Conservation (phyloP, 352 stramenopile species). For the Detonula confervacea region DNA sequence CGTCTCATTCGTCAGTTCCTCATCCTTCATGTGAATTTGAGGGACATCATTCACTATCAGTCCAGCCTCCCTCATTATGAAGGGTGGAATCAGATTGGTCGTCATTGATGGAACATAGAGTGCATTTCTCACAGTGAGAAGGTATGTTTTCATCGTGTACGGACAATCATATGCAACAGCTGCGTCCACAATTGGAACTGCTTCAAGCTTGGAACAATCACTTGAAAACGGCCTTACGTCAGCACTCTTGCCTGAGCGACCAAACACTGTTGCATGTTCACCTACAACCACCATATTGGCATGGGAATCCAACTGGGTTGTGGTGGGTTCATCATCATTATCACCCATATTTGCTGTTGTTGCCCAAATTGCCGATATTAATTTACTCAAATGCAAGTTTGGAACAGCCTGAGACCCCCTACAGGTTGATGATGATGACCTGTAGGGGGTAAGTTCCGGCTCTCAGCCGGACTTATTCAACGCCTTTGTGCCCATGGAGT, state of each 20-base stretch:
- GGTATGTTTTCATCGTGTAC: conserved; percentile 13
- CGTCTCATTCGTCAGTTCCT: not conserved
- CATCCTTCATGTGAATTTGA: conserved; percentile 41
- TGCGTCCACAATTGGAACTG: conserved; percentile 43
- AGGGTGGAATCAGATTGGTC: conserved; percentile 63
- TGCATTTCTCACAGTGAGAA: conserved; percentile 55
- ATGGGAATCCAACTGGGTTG: conserved; percentile 40
- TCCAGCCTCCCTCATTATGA: conserved; percentile 51
- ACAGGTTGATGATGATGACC: not conserved
- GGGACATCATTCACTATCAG: conserved; percentile 52
- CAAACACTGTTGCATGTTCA: conserved; percentile 10
- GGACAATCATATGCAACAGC: conserved; percentile 34
- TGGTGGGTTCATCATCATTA: not conserved
- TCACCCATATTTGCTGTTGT: not conserved
- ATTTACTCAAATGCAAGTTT: not conserved
- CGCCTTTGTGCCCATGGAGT: not conserved
- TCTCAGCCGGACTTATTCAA: conserved; percentile 4
- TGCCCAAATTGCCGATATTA: conserved; percentile 1
- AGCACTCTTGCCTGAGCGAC: conserved; percentile 3
- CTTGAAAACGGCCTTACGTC: conserved; percentile 22
- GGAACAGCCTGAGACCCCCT: not conserved
- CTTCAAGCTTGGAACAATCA: not conserved
- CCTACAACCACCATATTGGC: conserved; percentile 49
- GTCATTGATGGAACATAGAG: conserved; percentile 49
- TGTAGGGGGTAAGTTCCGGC: not conserved